phyloP scores from a whole-genome alignment of 1,139 yeast species.

The Yamadazyma sp. region DNA sequence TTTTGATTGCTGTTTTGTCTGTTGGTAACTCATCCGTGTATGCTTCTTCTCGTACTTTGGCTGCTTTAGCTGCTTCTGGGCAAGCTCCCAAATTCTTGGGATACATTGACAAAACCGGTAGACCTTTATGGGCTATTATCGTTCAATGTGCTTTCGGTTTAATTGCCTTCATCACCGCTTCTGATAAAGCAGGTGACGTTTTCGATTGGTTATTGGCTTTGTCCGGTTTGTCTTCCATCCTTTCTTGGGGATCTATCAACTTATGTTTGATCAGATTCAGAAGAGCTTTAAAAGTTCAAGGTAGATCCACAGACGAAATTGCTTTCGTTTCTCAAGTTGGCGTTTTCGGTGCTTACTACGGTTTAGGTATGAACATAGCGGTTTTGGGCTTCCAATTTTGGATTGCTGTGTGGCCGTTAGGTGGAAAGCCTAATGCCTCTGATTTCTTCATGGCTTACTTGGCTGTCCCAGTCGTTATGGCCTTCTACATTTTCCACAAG shows the following conservation, averaged over 20 bases:
- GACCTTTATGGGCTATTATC: conserved; percentile 69
- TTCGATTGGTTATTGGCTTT: conserved; percentile 82
- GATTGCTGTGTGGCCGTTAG: conserved; percentile 72
- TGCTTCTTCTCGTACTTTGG: conserved; percentile 79
- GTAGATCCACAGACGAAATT: conserved; percentile 64
- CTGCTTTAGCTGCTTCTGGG: conserved; percentile 79
- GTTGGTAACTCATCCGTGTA: conserved; percentile 58
- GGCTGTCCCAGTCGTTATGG: conserved; percentile 60
- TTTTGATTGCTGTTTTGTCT: conserved; percentile 46
- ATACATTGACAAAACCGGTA: conserved; percentile 71
- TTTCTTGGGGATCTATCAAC: conserved; percentile 82
- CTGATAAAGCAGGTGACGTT: conserved; percentile 60
- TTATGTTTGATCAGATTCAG: conserved; percentile 79
- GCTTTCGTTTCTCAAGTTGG: conserved; percentile 74
- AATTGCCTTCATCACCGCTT: conserved; percentile 66
- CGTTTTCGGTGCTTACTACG: conserved; percentile 65
- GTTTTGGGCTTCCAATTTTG: conserved; percentile 80
- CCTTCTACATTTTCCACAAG: conserved; percentile 58
- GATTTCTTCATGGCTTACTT: conserved; percentile 63
- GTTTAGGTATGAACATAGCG: conserved; percentile 57
- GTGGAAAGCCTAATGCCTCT: conserved; percentile 53
- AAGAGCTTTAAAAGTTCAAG: conserved; percentile 65
- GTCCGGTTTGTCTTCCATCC: conserved; percentile 80
- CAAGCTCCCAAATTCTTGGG: conserved; percentile 74
- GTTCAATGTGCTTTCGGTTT: conserved; percentile 62